Percentiles rank a stretch among this genome's conserved stretches.
Conservation (phyloP, 805 yeast genomes). For the Tetrapisispora taiwanensis region DNA sequence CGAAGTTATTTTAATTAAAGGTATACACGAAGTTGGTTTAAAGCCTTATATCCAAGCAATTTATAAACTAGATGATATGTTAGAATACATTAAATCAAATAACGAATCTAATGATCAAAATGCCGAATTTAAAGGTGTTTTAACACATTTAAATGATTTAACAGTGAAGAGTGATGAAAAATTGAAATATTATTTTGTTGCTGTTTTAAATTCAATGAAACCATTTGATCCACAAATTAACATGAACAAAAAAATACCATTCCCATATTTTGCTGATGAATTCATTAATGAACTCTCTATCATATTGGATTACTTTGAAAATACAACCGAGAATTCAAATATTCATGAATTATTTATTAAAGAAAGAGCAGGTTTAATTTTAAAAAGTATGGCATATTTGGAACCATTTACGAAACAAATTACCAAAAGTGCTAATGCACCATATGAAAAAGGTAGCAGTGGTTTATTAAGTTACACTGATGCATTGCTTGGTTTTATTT, state of each 20-base stretch:
- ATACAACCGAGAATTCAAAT: slow-evolving; percentile 22
- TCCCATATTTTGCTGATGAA: slow-evolving; percentile 32
- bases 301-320: slow-evolving; percentile 39
- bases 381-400: slow-evolving; percentile 35
- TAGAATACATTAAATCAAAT: slow-evolving; percentile 34
- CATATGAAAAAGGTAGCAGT: slow-evolving; percentile 52
- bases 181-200: slow-evolving; percentile 40
- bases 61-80: slow-evolving; percentile 37
- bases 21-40: slow-evolving; percentile 25
- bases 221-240: slow-evolving; percentile 39
- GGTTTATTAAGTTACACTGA: slow-evolving; percentile 47
- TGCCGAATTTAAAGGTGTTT: slow-evolving; percentile 54
- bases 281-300: slow-evolving; percentile 31
- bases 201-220: slow-evolving; percentile 33
- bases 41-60: slow-evolving; percentile 33
- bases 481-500: slow-evolving; percentile 39
- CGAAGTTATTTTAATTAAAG: slow-evolving; percentile 29
- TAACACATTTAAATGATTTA: slow-evolving; percentile 46
- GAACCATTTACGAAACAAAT: slow-evolving; percentile 38
- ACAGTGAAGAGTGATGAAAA: slow-evolving; percentile 49
- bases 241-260: slow-evolving; percentile 32
- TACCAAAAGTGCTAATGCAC: slow-evolving; percentile 32
- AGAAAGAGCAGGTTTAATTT: slow-evolving; percentile 34
- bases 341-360: slow-evolving; percentile 32
- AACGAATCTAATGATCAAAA: slow-evolving; percentile 12